phyloP scores from a whole-genome alignment of 2,329 filamentous ascomycete genomes.

The Phyllosticta paracitricarpa region DNA sequence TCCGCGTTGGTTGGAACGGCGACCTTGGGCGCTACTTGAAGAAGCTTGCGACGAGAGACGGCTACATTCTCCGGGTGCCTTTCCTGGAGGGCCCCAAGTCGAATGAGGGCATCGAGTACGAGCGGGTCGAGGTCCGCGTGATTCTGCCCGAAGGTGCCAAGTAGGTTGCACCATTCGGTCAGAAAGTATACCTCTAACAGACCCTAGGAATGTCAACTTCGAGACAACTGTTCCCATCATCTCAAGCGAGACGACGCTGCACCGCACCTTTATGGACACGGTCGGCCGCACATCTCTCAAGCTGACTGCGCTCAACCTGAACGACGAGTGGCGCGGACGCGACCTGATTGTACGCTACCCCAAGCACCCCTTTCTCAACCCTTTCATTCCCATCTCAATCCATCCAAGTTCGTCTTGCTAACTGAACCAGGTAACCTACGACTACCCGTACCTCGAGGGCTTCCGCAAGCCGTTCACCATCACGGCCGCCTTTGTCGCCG shows the following conservation, averaged over 20 bases:
- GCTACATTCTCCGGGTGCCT: conserved; percentile 81
- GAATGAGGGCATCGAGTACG: conserved; percentile 76
- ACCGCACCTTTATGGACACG: conserved; percentile 91
- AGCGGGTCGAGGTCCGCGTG: conserved; percentile 66
- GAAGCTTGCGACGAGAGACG: conserved; percentile 49
- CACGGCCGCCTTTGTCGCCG: conserved; percentile 58
- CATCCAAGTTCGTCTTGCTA: background rate
- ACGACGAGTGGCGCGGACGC: conserved; percentile 80
- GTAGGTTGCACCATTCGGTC: conserved; percentile 41
- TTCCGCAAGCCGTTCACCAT: conserved; percentile 82
- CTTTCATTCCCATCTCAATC: background rate
- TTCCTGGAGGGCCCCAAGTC: conserved; percentile 90
- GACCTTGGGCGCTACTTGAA: conserved; percentile 70
- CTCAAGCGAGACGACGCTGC: conserved; percentile 49
- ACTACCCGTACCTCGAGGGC: conserved; percentile 63
- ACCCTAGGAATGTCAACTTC: conserved; percentile 65
- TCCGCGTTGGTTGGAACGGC: conserved; percentile 92
- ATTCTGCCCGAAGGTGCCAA: conserved; percentile 85
- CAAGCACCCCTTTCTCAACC: background rate
- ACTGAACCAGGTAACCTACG: conserved; percentile 57
- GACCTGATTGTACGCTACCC: conserved; percentile 54
- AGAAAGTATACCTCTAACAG: background rate
- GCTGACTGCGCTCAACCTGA: conserved; percentile 73
- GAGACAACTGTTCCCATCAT: conserved; percentile 63
- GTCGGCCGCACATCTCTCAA: conserved; percentile 73